phyloP scores from a whole-genome alignment of 148 eudicot species.

The Vaccinium macrocarpon region DNA sequence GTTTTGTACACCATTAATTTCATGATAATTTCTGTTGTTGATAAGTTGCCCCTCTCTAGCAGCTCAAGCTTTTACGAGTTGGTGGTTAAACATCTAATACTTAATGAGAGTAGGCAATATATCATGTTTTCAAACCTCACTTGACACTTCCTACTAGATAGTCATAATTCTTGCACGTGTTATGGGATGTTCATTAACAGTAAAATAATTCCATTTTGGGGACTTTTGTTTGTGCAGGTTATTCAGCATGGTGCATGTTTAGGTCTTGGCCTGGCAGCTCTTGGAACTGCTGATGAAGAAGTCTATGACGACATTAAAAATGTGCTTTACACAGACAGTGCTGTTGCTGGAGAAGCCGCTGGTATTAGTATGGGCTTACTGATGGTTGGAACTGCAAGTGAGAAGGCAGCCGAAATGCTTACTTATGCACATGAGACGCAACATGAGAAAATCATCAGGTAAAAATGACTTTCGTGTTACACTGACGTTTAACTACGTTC shows the following conservation, averaged over 20 bases:
- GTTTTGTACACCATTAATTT: background rate
- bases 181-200: background rate
- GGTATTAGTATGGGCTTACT: constrained; percentile 94
- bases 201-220: background rate
- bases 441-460: constrained; percentile 98
- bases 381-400: constrained; percentile 98
- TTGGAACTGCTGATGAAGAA: constrained; percentile 96
- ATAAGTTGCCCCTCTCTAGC: background rate
- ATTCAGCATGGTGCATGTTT: constrained; percentile 97
- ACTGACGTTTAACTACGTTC: constrained; percentile 6
- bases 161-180: background rate
- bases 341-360: constrained; percentile 99
- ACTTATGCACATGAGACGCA: constrained; percentile 97
- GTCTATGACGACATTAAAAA: constrained; percentile 83
- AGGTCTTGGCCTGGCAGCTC: constrained; percentile 93
- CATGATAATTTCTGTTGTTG: background rate
- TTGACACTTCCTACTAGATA: background rate
- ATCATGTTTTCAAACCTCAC: background rate
- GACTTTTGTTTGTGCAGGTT: constrained; percentile 56
- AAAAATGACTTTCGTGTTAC: constrained; percentile 19
- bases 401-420: constrained; percentile 98
- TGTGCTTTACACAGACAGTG: constrained; percentile 88
- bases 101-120: background rate
- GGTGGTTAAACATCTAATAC: background rate
- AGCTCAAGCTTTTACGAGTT: background rate